These are phyloP conservation scores for Pseudopithomyces maydicus DNA, from an alignment of 2,329 filamentous ascomycete genomes.

Conservation along the genomic window DNA sequence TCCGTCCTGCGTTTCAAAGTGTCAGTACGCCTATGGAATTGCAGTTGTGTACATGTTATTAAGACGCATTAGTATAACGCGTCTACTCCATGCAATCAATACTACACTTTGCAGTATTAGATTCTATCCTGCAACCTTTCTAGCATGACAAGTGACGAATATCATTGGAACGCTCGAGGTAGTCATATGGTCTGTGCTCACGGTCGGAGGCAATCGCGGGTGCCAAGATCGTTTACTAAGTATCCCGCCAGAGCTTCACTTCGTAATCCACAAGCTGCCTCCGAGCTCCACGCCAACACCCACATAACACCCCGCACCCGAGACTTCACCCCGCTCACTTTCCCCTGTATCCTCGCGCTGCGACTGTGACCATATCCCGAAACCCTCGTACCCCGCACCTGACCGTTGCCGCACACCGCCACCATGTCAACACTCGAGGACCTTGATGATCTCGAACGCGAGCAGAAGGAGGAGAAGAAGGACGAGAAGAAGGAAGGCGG, in stretches of 20 bases:
- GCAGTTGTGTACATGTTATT: too few species aligned
- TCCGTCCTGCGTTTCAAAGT: too few species aligned
- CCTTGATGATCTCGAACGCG: constrained; percentile 85
- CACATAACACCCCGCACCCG: not conserved
- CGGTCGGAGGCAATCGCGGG: not conserved
- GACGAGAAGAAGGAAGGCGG: constrained; percentile 58
- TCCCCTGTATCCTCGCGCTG: not conserved
- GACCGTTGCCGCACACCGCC: constrained; percentile 28
- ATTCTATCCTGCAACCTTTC: too few species aligned
- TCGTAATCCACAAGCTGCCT: constrained; percentile 8
- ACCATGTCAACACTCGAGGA: constrained; percentile 89
- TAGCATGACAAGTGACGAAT: too few species aligned
- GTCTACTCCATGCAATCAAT: too few species aligned
- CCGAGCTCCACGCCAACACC: constrained; percentile 5
- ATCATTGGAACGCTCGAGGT: too few species aligned
- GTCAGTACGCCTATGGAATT: too few species aligned
- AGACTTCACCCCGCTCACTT: not conserved
- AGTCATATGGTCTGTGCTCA: not conserved
- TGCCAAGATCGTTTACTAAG: constrained; percentile 7
- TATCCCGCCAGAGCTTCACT: constrained; percentile 5
- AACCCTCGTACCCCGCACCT: not conserved
- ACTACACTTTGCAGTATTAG: too few species aligned
- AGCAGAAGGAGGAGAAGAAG: constrained; percentile 74
- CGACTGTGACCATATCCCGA: not conserved
- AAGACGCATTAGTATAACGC: too few species aligned